Evolutionary conservation across 2,329 filamentous ascomycete species (phyloP), one percentile per base, ranked within the genome.

Genomic region (Sporothrix phasma): DNA sequence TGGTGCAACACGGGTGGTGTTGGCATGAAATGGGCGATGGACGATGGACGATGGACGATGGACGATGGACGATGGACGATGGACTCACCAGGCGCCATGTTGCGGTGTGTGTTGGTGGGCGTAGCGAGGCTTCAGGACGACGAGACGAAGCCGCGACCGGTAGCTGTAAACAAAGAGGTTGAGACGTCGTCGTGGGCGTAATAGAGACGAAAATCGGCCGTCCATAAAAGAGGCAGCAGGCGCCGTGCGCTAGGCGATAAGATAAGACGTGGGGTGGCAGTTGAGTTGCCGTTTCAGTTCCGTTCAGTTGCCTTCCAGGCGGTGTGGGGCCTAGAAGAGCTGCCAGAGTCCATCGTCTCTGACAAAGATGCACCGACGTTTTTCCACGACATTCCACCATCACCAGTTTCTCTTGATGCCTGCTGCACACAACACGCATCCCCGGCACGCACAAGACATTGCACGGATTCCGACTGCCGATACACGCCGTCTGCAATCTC

Each of bases 71-170:
- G n/a, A n/a, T n/a, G n/a, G n/a, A n/a, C n/a, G n/a, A n/a, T n/a
- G n/a, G n/a, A 54, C 67, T 7, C 61, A 68, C 67, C 61, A 29
- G 67, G 67, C 22, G 67, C 67, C 67, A 68, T 68, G 7, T 24
- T 66, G 39, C n/a, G 31, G 7, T 6, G 41, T 4, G 26, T 22
- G 3, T 24, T 45, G 45, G 31, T 26, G 34, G 45, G 24, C 1
- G 37, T 29, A 34, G 34, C 29, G 41, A 46, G 46, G 54, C n/a
- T n/a, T 56, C 24, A 2, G n/a, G 45, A 22, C 2, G 29, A 29
- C 3, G 31, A 11, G 7, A 19, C 41, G 34, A 19, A 22, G 47
- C 45, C 15, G 46, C 5, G 19, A 43, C 26, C 11, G 45, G 56
- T 47, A 63, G 49, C 46, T 62, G 64, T 67, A 67, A 67, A 66